Evolutionary conservation across 441 rosid genomes (phyloP).

Genomic region (Erodium moschatum): DNA sequence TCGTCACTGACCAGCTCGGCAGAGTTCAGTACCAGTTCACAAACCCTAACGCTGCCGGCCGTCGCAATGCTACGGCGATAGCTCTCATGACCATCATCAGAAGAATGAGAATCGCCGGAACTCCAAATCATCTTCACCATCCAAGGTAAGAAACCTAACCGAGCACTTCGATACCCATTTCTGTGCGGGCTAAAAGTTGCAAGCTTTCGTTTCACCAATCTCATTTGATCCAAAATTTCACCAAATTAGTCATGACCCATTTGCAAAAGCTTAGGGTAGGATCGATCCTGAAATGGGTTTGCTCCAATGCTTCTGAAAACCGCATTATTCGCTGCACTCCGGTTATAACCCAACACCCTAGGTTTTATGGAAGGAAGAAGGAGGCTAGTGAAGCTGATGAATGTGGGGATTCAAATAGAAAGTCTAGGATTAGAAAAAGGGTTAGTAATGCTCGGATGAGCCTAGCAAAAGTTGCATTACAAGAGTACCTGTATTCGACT

Average conservation of each 20-base stretch:
- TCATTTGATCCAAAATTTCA: neutral
- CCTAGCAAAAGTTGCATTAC: constrained; percentile 49
- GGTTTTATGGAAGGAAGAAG: neutral
- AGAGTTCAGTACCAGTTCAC: too few relatives aligned
- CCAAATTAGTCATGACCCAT: neutral
- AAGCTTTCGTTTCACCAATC: too few relatives aligned
- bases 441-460: neutral
- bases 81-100: too few relatives aligned
- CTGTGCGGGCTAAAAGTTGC: too few relatives aligned
- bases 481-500: constrained; percentile 59
- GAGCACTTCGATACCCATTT: too few relatives aligned
- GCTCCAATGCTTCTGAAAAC: too few relatives aligned
- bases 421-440: neutral
- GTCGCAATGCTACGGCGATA: too few relatives aligned
- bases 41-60: too few relatives aligned
- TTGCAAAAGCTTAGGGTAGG: neutral
- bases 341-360: neutral
- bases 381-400: neutral
- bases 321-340: neutral
- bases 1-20: too few relatives aligned
- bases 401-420: neutral
- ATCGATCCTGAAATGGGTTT: neutral
- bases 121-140: too few relatives aligned
- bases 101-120: too few relatives aligned
- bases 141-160: too few relatives aligned